Evolutionary conservation across 2,329 filamentous ascomycete genomes (phyloP), one percentile per base, ranked within the genome.

Genomic region (Arthrinium puccinioides): DNA sequence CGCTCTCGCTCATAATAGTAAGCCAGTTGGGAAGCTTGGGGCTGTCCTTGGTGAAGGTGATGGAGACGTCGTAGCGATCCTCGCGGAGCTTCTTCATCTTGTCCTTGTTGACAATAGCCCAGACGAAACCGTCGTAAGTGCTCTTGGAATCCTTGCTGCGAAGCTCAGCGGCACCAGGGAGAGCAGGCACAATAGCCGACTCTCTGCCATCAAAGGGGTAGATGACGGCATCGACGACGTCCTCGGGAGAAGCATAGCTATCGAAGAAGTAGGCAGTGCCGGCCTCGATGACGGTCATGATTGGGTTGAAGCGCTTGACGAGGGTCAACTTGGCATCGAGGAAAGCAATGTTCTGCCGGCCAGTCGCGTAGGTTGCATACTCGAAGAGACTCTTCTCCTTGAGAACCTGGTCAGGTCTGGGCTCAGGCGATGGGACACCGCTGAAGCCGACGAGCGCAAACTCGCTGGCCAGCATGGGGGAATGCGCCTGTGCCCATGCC

Each of bases 181-280:
- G 50, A 14, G 72, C 66, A 7, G 84, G 86, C 1, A 94, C 81
- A 20, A 88, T 78, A 43, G 84, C 71, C 48, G 76, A 74, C 70
- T 98, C 92, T 62, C 84, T 87, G 52, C 92, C 92, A 57, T 98
- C 92, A 54, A 97, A 97, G 27, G 86, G 77, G 61, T 95, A 95
- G 25, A 86, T 69, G 21, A 79, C 77, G 34, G 86, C 83, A 59
- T 94, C 86, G 44, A 87, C 61, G 21, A 72, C 70, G 62, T 98
- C 92, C 40, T 67, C 58, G 5, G 88, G 84, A 4, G 75, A 60
- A 16, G 76, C 64, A 52, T 87, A 73, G 59, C 72, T 80, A 46
- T 98, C 92, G 50, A 89, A 76, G 63, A 97, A 82, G 60, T 95
- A 82, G 42, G 81, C 74, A 34, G 87, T 61, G 6, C 72, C 61